phyloP scores from a whole-genome alignment of 805 yeast species.

The Metschnikowia similis region DNA sequence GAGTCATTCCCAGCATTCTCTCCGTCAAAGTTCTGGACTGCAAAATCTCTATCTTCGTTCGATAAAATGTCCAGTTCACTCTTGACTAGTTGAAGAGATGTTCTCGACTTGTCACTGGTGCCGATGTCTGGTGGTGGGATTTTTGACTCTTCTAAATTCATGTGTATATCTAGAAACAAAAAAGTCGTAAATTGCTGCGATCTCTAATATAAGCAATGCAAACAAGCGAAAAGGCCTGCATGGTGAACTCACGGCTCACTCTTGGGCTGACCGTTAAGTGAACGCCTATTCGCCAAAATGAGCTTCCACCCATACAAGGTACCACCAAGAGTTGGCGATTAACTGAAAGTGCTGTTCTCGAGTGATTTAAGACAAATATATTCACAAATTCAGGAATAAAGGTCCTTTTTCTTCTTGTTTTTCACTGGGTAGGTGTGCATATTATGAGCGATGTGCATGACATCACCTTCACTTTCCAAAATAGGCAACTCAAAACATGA shows the following conservation, averaged over 20 bases:
- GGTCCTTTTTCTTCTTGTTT: neutral
- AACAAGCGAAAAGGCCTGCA: neutral
- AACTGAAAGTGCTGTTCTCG: neutral
- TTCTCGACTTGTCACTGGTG: neutral
- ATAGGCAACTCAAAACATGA: neutral
- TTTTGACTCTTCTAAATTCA: neutral
- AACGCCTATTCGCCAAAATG: too few relatives aligned
- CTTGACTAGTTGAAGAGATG: constrained; percentile 7
- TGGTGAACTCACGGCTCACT: neutral
- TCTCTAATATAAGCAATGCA: neutral
- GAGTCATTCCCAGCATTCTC: neutral
- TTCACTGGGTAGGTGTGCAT: neutral
- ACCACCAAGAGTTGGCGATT: too few relatives aligned
- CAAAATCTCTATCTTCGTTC: constrained; percentile 7
- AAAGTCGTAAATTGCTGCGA: neutral
- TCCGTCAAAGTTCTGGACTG: constrained; percentile 10
- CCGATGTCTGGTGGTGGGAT: neutral
- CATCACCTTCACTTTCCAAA: neutral
- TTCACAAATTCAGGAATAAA: neutral
- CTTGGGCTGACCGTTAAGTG: neutral
- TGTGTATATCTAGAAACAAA: neutral
- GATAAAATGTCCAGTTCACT: constrained; percentile 7
- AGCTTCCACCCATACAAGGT: too few relatives aligned
- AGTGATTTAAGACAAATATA: too few relatives aligned
- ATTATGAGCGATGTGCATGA: neutral